Percentiles rank a stretch among this genome's conserved stretches.
These are phyloP conservation scores for Scedosporium boydii DNA, from an alignment of 2,329 filamentous ascomycete genomes.

Conservation along the genomic window DNA sequence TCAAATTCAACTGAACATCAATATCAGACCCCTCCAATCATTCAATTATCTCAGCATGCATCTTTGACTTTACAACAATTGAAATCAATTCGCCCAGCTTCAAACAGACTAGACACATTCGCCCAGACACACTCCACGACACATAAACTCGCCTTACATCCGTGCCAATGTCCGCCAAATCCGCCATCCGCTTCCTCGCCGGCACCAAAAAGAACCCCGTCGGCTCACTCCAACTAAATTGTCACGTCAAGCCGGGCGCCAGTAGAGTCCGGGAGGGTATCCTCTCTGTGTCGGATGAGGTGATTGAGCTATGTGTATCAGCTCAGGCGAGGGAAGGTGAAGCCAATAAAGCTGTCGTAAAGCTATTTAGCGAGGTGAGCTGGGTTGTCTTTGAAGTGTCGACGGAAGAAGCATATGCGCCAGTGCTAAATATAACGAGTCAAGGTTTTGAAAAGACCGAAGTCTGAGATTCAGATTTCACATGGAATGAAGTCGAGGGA, in stretches of 20 bases:
- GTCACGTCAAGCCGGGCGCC: constrained; percentile 58
- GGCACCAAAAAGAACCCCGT: constrained; percentile 31
- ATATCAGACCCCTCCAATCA: too few relatives aligned
- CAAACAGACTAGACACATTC: background rate
- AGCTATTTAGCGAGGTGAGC: constrained; percentile 50
- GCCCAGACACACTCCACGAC: background rate
- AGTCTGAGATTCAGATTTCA: constrained; percentile 52
- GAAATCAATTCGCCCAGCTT: background rate
- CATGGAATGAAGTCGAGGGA: constrained; percentile 55
- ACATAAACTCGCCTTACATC: background rate
- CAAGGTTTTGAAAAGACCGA: constrained; percentile 46
- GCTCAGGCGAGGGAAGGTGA: constrained; percentile 58
- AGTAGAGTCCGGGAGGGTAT: constrained; percentile 54
- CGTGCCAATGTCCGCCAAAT: background rate
- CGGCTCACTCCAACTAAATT: constrained; percentile 47
- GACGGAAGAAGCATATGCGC: background rate
- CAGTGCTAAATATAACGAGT: background rate
- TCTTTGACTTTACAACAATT: too few relatives aligned
- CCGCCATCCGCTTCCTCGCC: constrained; percentile 29
- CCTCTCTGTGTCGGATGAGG: constrained; percentile 40
- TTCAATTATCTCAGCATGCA: too few relatives aligned
- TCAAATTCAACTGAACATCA: too few relatives aligned
- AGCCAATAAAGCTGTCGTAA: constrained; percentile 57
- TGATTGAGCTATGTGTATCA: constrained; percentile 55
- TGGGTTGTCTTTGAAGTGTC: background rate